Percentiles rank a stretch among this genome's conserved stretches.
Evolutionary conservation across 2,329 filamentous ascomycete species (phyloP).

Genomic region (Plectosphaerella plurivora): DNA sequence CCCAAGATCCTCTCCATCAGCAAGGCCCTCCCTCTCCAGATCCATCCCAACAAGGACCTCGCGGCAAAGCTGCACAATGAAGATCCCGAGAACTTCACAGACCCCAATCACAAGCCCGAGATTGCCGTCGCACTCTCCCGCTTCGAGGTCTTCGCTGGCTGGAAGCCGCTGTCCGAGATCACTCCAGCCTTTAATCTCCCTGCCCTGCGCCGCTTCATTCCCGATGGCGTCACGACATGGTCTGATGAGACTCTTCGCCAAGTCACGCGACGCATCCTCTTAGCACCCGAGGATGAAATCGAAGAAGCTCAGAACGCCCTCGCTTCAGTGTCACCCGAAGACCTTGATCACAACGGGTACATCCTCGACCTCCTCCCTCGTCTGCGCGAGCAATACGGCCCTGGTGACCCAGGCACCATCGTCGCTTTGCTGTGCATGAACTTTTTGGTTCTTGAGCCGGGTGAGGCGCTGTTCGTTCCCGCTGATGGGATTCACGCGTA

Average conservation of each 20-base stretch:
- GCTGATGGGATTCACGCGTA: constrained; percentile 74
- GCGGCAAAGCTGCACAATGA: constrained; percentile 58
- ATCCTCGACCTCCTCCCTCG: constrained; percentile 62
- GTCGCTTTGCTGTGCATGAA: constrained; percentile 73
- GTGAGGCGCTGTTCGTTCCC: constrained; percentile 66
- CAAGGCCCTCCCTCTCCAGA: constrained; percentile 70
- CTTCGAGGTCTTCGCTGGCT: constrained; percentile 74
- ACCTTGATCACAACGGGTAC: constrained; percentile 48
- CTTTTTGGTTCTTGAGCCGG: constrained; percentile 60
- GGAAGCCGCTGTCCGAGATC: constrained; percentile 61
- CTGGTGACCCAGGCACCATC: constrained; percentile 60
- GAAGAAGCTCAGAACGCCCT: constrained; percentile 50
- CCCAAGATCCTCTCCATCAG: constrained; percentile 63
- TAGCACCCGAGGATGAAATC: constrained; percentile 47
- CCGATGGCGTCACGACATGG: constrained; percentile 38
- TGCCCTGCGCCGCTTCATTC: constrained; percentile 49
- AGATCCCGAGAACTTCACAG: constrained; percentile 62
- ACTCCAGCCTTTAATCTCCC: constrained; percentile 52
- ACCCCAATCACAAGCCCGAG: constrained; percentile 76
- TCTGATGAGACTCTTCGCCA: constrained; percentile 53
- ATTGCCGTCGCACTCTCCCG: constrained; percentile 67
- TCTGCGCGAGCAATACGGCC: constrained; percentile 59
- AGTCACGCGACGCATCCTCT: constrained; percentile 51
- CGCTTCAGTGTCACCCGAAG: constrained; percentile 36
- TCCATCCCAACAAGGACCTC: constrained; percentile 68